Evolutionary conservation across 257 asterid species (phyloP).

Genomic region (Solanum etuberosum): DNA sequence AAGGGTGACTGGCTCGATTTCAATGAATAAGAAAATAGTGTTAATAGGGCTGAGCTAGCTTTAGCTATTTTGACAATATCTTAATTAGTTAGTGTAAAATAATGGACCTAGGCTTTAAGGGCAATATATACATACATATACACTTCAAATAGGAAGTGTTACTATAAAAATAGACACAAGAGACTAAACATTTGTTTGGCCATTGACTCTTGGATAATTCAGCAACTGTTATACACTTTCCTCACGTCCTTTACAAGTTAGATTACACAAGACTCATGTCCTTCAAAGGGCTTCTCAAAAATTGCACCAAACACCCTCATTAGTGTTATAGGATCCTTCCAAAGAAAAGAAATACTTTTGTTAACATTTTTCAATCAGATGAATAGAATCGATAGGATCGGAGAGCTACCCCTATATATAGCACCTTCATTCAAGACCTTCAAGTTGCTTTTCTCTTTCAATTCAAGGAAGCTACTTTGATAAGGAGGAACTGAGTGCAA

Average conservation of each 20-base stretch:
- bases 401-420: background rate
- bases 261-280: background rate
- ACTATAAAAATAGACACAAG: background rate
- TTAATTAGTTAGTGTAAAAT: background rate
- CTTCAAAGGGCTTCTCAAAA: background rate
- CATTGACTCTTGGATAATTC: background rate
- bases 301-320: background rate
- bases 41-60: no score
- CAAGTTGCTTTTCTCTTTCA: no score
- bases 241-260: background rate
- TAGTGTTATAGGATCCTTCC: background rate
- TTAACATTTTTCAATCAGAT: no score
- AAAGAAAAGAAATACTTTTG: background rate
- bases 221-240: background rate
- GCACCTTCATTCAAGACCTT: background rate
- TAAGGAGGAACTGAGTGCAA: background rate
- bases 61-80: background rate
- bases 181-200: background rate
- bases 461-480: background rate
- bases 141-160: background rate
- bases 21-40: no score
- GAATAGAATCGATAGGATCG: background rate
- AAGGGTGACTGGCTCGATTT: no score
- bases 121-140: no score
- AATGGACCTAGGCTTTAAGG: background rate